A percentile compares a stretch with the other conserved stretches of the same genome.
phyloP scores from a whole-genome alignment of 106 monocot genomes.

The Gastrodia elata region DNA sequence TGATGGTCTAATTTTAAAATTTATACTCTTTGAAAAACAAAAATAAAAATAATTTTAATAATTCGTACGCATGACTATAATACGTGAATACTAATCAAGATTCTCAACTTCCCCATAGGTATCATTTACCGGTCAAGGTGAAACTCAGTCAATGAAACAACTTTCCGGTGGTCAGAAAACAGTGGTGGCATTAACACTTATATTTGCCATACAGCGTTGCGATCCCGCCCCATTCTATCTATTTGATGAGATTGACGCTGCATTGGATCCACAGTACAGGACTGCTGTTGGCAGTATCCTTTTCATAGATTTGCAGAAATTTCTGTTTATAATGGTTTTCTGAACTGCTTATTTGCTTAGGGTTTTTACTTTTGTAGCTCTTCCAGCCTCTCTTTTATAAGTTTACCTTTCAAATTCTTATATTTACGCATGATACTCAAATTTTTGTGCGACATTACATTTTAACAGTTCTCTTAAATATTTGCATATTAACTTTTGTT shows the following conservation, averaged over 20 bases:
- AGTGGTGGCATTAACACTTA: conserved; percentile 87
- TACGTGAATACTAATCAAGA: too few species aligned
- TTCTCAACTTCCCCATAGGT: conserved; percentile 49
- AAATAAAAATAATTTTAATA: too few species aligned
- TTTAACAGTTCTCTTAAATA: too few species aligned
- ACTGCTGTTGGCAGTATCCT: conserved; percentile 99
- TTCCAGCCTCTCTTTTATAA: too few species aligned
- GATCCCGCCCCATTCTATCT: conserved; percentile 99
- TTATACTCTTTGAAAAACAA: too few species aligned
- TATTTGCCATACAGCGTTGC: conserved; percentile 96
- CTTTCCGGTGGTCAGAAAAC: conserved; percentile 99
- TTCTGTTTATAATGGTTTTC: neutral
- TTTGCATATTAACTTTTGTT: too few species aligned
- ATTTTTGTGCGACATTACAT: too few species aligned
- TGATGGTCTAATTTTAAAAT: too few species aligned
- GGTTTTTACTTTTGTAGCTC: too few species aligned
- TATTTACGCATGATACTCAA: too few species aligned
- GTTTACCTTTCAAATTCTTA: too few species aligned
- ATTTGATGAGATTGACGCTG: conserved; percentile 99
- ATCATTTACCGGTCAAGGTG: conserved; percentile 98
- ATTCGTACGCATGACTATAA: too few species aligned
- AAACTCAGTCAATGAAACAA: conserved; percentile 99
- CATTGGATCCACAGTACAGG: conserved; percentile 92
- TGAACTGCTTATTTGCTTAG: neutral
- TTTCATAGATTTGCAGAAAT: neutral